Evolutionary conservation across 345 rosid species (phyloP), one percentile per base, ranked within the genome.

Genomic region (Eucalyptus polybractea): DNA sequence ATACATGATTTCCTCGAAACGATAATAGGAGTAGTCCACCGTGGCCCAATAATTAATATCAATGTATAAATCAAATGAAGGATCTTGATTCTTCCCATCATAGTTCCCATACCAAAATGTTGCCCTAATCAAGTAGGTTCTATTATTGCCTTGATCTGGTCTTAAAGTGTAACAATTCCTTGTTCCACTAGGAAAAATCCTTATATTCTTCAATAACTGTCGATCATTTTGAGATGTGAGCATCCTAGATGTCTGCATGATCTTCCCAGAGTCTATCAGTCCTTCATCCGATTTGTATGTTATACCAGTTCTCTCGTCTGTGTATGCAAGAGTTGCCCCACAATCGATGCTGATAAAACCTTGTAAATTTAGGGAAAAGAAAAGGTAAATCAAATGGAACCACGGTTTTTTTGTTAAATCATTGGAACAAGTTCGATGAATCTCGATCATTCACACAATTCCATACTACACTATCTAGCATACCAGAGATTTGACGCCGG

Each of bases 311-410:
- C 13, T 21, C 6, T 29, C 17, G 0, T 92, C 90, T 0, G 60
- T 49, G 42, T 89, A 90, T 87, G 29, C 85, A 40, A 29, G 44
- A 3, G 87, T 86, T 24, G 62, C 88, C 7, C 93, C 91, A 7
- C 91, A 92, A 54, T 91, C 93, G 88, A 91, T 65, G 92, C 91
- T 91, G 27, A 92, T 87, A 88, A 88, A 92, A 42, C 89, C 90
- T 91, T 69, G 2, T 69, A 17, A n/a, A 33, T 67, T 69, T 33
- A 33, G 44, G 19, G 7, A 33, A 69, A 69, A 69, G 24, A 19
- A 16, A 33, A 69, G 3, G 44, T 16, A 10, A 17, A 17, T 33
- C 24, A 69, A 31, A 65, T n/a, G 72, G 72, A 13, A n/a, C 37
- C 5, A 3, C 0, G 21, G 37, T 14, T 65, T 65, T 33, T 19